These are phyloP conservation scores for Fagopyrum homotropicum DNA, from an alignment of 148 eudicot species.

Conservation along the genomic window DNA sequence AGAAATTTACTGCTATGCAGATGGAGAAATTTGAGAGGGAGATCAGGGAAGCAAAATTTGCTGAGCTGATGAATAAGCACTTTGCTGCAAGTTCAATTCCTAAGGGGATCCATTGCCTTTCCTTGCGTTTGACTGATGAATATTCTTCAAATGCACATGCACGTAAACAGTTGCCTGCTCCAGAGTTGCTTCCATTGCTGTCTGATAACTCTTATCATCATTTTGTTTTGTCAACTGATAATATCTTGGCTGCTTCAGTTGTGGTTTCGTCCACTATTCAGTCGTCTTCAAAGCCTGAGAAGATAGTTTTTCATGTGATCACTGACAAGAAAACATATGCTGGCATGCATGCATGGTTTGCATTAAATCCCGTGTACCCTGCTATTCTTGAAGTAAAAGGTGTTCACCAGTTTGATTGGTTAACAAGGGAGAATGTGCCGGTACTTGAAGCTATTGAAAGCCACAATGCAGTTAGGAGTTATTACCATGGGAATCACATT, in stretches of 20 bases:
- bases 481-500: slow-evolving; percentile 92
- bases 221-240: slow-evolving; percentile 81
- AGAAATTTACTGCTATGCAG: slow-evolving; percentile 32
- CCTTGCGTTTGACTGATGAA: slow-evolving; percentile 94
- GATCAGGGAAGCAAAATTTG: slow-evolving; percentile 78
- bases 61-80: slow-evolving; percentile 94
- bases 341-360: slow-evolving; percentile 99
- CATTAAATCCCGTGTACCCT: slow-evolving; percentile 74
- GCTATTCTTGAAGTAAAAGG: slow-evolving; percentile 95
- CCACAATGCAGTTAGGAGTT: slow-evolving; percentile 71
- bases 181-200: slow-evolving; percentile 81
- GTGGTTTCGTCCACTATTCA: slow-evolving; percentile 82
- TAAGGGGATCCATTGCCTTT: slow-evolving; percentile 91
- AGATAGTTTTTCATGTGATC: slow-evolving; percentile 88
- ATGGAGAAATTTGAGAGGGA: slow-evolving; percentile 95
- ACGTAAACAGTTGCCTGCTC: slow-evolving; percentile 91
- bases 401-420: slow-evolving; percentile 98
- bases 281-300: slow-evolving; percentile 65
- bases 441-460: slow-evolving; percentile 97
- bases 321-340: slow-evolving; percentile 99
- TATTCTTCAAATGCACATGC: slow-evolving; percentile 99
- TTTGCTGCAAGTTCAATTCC: slow-evolving; percentile 96
- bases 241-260: slow-evolving; percentile 94
- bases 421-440: slow-evolving; percentile 95
- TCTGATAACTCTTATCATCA: slow-evolving; percentile 83